Conservation (phyloP, 139 green algal species). For the Chlamydomonas urium region DNA sequence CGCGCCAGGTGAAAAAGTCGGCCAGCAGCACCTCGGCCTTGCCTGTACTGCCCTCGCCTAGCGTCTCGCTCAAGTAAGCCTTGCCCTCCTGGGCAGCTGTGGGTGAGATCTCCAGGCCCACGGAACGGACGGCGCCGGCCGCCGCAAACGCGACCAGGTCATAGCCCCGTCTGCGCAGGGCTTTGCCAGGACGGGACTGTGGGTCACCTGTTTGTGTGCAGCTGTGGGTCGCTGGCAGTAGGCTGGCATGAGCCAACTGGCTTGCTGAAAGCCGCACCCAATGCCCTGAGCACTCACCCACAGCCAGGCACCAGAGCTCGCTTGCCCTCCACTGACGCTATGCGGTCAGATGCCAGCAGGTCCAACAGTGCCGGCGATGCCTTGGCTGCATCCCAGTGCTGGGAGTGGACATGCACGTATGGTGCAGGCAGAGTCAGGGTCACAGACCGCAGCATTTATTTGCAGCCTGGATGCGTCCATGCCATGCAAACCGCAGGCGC, state of each 20-base stretch:
- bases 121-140: not conserved
- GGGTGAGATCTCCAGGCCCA: not conserved
- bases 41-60: not conserved
- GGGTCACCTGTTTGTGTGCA: too few species aligned
- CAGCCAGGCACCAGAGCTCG: not conserved
- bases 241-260: too few species aligned
- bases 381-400: not conserved
- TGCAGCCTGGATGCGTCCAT: too few species aligned
- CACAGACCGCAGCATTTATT: too few species aligned
- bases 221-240: too few species aligned
- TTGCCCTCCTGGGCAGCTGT: not conserved
- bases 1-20: conserved; percentile 1
- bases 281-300: conserved; percentile 2
- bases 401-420: too few species aligned
- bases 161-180: conserved; percentile 3
- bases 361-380: not conserved
- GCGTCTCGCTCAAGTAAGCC: not conserved
- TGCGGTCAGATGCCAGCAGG: not conserved
- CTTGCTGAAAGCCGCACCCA: too few species aligned
- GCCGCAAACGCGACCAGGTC: conserved; percentile 2
- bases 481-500: too few species aligned
- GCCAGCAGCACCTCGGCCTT: not conserved
- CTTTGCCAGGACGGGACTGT: too few species aligned
- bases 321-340: not conserved
- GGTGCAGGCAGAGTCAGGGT: too few species aligned